Base-by-base conservation (phyloP, 306 rosid genomes). In the Cucurbita maxima region DNA sequence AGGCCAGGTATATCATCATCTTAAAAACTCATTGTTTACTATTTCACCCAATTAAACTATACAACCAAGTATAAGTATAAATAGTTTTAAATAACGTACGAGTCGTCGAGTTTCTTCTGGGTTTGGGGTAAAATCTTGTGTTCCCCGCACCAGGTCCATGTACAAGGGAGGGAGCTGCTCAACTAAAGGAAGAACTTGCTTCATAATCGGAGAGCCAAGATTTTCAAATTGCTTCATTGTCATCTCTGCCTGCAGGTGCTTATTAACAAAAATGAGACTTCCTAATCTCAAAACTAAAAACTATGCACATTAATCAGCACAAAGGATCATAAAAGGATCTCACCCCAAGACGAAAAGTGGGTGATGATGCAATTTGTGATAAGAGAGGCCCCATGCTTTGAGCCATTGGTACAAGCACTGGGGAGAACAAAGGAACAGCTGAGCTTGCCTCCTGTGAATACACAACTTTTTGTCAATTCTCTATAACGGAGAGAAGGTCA, bases 111-210 rank as follows among this genome's bases (percentile, higher is more conserved):
- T 90, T 83, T 94, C 97, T 78, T 94, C 97, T 5, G 97, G 98
- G 81, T 85, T 90, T 71, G 98, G 98, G 72, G 41, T 80, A 72
- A 94, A 90, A 59, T 94, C 92, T 78, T 90, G 96, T 81, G 90
- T 85, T 85, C 97, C 97, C 62, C 88, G 87, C 58, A 84, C 88
- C 77, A 94, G 82, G 67, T 94, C 97, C 97, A 85, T 87, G 84
- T 94, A 94, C 88, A 94, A 75, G 52, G 97, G 98, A 73, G 96
- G 97, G 55, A 94, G 92, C 80, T 94, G 98, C 89, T 89, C 97
- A 78, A 94, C 90, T 74, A 94, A 83, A 78, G 98, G 98, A 82
- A 91, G 85, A 84, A 87, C 95, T 87, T 94, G 98, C 89, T 90
- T 94, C 97, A 94, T 79, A 76, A 94, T 84, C 73, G 97, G 90